These are phyloP conservation scores for Polytrichum commune DNA, from an alignment of 225 moss, liverwort and hornwort genomes.

Conservation along the genomic window DNA sequence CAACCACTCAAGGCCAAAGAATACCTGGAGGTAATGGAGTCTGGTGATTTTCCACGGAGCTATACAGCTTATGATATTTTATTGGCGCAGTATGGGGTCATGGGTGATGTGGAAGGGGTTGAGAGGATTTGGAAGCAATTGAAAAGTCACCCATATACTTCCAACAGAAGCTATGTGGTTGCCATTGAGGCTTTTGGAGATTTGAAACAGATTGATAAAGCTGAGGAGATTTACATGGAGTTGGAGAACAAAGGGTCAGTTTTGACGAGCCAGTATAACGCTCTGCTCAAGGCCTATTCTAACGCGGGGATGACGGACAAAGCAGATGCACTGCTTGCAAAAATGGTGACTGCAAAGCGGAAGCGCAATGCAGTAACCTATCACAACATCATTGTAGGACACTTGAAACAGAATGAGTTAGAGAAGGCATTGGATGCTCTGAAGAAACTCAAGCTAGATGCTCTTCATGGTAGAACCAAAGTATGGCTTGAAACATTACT, in stretches of 20 bases:
- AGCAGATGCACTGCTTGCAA: slow-evolving; percentile 13
- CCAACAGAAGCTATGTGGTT: slow-evolving; percentile 21
- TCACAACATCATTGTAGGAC: slow-evolving; percentile 22
- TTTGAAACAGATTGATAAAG: slow-evolving; percentile 28
- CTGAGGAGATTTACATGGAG: slow-evolving; percentile 26
- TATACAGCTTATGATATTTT: slow-evolving; percentile 26
- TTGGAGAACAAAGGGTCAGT: slow-evolving; percentile 20
- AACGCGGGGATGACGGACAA: slow-evolving; percentile 12
- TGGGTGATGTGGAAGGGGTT: slow-evolving; percentile 32
- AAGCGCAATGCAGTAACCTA: slow-evolving; percentile 12
- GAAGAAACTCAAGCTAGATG: slow-evolving; percentile 4
- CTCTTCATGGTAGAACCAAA: slow-evolving; percentile 8
- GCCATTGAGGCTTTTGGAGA: slow-evolving; percentile 36
- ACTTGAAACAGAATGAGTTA: slow-evolving; percentile 21
- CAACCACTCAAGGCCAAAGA: slow-evolving; percentile 23
- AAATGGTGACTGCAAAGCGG: slow-evolving; percentile 9
- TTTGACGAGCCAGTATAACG: slow-evolving; percentile 22
- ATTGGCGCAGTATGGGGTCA: slow-evolving; percentile 22
- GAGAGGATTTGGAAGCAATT: slow-evolving; percentile 27
- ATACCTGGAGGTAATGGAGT: slow-evolving; percentile 22
- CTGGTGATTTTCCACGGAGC: slow-evolving; percentile 4
- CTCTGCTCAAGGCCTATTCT: slow-evolving; percentile 26
- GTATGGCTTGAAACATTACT: slow-evolving; percentile 23
- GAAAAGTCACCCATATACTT: slow-evolving; percentile 10
- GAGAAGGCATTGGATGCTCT: slow-evolving; percentile 27